phyloP scores from a whole-genome alignment of 2,329 filamentous ascomycete species.

The Aureobasidium musti region DNA sequence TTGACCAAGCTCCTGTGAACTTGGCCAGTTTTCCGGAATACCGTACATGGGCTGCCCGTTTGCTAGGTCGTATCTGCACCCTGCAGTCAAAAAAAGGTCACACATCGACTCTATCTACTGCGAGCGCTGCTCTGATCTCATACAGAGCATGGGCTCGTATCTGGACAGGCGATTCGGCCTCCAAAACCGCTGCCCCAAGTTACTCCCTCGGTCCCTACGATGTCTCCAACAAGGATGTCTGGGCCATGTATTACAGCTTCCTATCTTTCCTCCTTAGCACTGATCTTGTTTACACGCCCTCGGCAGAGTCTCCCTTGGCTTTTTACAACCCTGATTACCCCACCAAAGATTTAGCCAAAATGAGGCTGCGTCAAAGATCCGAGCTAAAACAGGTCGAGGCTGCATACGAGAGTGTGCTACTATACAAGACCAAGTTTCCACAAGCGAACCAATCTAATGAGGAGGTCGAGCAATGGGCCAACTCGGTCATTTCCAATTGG shows the following conservation, averaged over 20 bases:
- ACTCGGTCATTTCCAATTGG: slow-evolving; percentile 84
- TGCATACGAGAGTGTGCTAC: slow-evolving; percentile 75
- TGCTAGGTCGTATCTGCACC: slow-evolving; percentile 73
- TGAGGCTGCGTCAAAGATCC: slow-evolving; percentile 58
- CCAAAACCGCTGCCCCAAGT: neutral
- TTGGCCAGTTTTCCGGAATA: slow-evolving; percentile 13
- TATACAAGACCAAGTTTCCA: slow-evolving; percentile 80
- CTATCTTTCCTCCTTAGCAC: slow-evolving; percentile 74
- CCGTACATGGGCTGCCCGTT: slow-evolving; percentile 68
- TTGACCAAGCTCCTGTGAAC: slow-evolving; percentile 16
- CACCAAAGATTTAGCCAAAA: slow-evolving; percentile 34
- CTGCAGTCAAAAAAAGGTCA: slow-evolving; percentile 62
- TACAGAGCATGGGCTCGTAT: slow-evolving; percentile 68
- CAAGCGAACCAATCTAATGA: slow-evolving; percentile 75
- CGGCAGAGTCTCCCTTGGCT: slow-evolving; percentile 33
- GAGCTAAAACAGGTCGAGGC: slow-evolving; percentile 80
- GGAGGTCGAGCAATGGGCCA: slow-evolving; percentile 80
- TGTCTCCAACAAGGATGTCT: slow-evolving; percentile 63
- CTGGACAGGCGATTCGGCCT: slow-evolving; percentile 46
- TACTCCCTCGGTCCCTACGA: slow-evolving; percentile 51
- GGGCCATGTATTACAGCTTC: slow-evolving; percentile 81
- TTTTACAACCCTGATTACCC: slow-evolving; percentile 33
- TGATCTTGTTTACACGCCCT: slow-evolving; percentile 57
- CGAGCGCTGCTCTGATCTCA: slow-evolving; percentile 46
- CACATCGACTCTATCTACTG: slow-evolving; percentile 37